Evolutionary conservation across 2,329 filamentous ascomycete genomes (phyloP).

Genomic region (Aspergillus sp.): DNA sequence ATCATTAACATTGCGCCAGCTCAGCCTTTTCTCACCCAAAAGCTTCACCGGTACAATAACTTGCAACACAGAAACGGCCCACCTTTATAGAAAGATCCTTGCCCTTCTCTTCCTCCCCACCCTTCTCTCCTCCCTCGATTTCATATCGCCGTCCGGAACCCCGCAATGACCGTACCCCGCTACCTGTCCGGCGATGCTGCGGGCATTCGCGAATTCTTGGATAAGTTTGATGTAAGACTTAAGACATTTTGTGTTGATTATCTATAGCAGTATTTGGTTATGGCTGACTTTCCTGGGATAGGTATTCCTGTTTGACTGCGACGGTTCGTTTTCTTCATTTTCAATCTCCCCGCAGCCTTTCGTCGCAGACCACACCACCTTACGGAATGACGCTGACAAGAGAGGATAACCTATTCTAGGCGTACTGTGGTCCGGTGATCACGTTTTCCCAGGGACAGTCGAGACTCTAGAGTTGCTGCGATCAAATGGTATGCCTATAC

Average conservation of each 20-base stretch:
- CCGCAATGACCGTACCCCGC: constrained; percentile 36
- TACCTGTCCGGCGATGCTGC: constrained; percentile 77
- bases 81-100: background rate
- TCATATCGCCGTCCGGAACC: constrained; percentile 10
- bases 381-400: constrained; percentile 1
- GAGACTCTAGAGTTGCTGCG: constrained; percentile 83
- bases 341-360: background rate
- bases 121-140: background rate
- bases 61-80: background rate
- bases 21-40: too few species aligned
- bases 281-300: constrained; percentile 37
- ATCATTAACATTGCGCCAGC: background rate
- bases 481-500: constrained; percentile 62
- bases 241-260: background rate
- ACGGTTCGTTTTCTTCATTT: constrained; percentile 62
- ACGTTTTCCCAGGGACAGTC: constrained; percentile 78
- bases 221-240: constrained; percentile 81
- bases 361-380: background rate
- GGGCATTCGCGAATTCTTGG: constrained; percentile 79
- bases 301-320: constrained; percentile 95
- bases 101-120: too few species aligned
- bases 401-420: constrained; percentile 55
- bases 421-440: constrained; percentile 94
- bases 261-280: background rate
- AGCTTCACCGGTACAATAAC: background rate